Base-by-base conservation (phyloP, 2,329 filamentous ascomycete genomes). In the Beauveria australis region DNA sequence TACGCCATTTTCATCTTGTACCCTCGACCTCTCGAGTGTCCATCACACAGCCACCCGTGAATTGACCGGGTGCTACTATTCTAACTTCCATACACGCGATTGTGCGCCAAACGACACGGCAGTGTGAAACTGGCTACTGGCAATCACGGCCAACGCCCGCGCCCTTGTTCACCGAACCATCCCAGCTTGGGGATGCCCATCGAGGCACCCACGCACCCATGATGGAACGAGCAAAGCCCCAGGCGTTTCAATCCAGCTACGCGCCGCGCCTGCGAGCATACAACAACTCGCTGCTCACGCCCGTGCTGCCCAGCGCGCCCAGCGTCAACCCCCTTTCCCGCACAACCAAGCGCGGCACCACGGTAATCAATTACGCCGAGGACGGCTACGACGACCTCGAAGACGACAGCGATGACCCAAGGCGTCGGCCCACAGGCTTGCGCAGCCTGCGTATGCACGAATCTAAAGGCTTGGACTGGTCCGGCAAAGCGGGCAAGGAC, bases 271-370 rank as follows among this genome's bases (percentile, higher is more conserved):
- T 97, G 70, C 90, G 93, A 72, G 85, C 87, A 65, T 97, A 95
- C 78, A 90, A 89, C 73, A 97, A 97, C 78, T 91, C 93, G 43
- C 85, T 97, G 60, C 84, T 97, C 63, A 91, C 90, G 26, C 92
- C 93, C 41, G 86, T 94, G 64, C 83, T 93, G 63, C 89, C 89
- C 60, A 86, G 85, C 64, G 59, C 87, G 66, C 79, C 80, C 61
- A 81, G 84, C n/a, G 74, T 84, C 2, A 87, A 85, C 26, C 84
- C 88, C 44, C 78, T 83, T 62, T 82, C 90, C 67, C 86, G 93
- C 71, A 96, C 90, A n/a, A 97, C 94, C 9, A 97, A 99, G 79
- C 89, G 94, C 74, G 94, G 94, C 61, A 97, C 94, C 2, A 94
- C 91, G 40, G 90, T 93, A 64, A 94, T 97, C 76, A 99, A 97